These are phyloP conservation scores for Suillus americanus DNA, from an alignment of 768 basidiomycete species.

Conservation along the genomic window DNA sequence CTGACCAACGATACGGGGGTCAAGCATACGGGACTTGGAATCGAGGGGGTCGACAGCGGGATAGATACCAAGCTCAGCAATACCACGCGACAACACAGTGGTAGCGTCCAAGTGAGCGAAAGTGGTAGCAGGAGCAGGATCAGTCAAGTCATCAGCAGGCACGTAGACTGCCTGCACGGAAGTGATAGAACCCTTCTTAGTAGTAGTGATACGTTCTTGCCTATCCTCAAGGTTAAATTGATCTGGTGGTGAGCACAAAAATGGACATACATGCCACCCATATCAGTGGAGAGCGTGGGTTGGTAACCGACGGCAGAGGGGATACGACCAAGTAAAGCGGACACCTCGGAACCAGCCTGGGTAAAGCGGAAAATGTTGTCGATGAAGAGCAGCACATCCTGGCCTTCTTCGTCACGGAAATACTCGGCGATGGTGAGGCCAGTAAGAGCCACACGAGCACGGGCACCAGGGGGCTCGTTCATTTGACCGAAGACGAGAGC, in stretches of 20 bases:
- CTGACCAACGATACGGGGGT: constrained; percentile 94
- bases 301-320: constrained; percentile 99
- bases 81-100: constrained; percentile 98
- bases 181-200: constrained; percentile 99
- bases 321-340: constrained; percentile 99
- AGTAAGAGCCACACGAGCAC: constrained; percentile 99
- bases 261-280: constrained; percentile 92
- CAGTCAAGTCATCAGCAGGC: constrained; percentile 99
- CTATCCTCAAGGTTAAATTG: constrained; percentile 35
- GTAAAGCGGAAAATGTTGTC: constrained; percentile 99
- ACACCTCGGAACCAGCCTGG: constrained; percentile 99
- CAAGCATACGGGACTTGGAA: constrained; percentile 99
- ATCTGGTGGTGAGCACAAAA: neutral
- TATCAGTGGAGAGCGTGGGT: constrained; percentile 98
- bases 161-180: constrained; percentile 99
- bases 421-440: constrained; percentile 99
- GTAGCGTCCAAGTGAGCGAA: constrained; percentile 99
- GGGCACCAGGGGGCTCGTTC: constrained; percentile 99
- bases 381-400: constrained; percentile 99
- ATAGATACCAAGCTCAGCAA: constrained; percentile 99
- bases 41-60: constrained; percentile 99
- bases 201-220: constrained; percentile 99
- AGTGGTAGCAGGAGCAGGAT: constrained; percentile 98
- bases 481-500: constrained; percentile 99
- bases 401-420: constrained; percentile 99